Conservation (phyloP, 768 basidiomycete species). For the Boletus reticuloceps region DNA sequence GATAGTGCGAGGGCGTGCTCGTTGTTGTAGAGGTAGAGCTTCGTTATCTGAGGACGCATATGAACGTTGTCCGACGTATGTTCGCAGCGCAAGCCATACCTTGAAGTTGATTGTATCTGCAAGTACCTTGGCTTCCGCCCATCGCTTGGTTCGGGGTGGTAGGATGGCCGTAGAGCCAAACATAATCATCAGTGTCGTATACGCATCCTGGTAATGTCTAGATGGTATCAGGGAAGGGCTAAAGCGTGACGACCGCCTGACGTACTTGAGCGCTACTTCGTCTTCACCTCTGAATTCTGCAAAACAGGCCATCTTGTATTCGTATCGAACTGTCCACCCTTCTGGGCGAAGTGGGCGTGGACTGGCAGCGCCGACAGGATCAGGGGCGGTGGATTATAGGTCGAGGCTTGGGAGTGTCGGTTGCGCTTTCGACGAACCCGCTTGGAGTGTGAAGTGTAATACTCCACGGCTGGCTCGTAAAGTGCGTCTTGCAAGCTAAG, state of each 20-base stretch:
- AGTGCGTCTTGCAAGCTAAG: conserved; percentile 82
- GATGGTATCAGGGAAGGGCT: conserved; percentile 6
- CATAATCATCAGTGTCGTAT: conserved; percentile 79
- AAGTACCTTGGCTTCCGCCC: conserved; percentile 97
- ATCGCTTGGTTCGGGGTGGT: conserved; percentile 91
- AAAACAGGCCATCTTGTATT: conserved; percentile 97
- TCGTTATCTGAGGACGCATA: conserved; percentile 60
- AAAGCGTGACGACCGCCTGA: conserved; percentile 11
- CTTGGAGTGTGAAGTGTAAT: conserved; percentile 91
- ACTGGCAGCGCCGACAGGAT: conserved; percentile 38
- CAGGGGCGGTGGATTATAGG: conserved; percentile 47
- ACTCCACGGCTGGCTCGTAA: conserved; percentile 86
- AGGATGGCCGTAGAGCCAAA: conserved; percentile 84
- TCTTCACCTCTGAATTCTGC: conserved; percentile 93
- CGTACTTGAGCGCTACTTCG: conserved; percentile 88
- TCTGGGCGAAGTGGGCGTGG: conserved; percentile 70
- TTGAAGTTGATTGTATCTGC: conserved; percentile 93
- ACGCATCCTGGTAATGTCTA: conserved; percentile 95
- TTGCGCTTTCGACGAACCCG: conserved; percentile 89
- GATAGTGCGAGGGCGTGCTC: conserved; percentile 79
- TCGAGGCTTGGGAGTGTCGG: conserved; percentile 62
- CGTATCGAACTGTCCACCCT: conserved; percentile 96
- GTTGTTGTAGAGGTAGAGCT: conserved; percentile 88
- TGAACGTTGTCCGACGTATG: not conserved
- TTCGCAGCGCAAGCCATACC: conserved; percentile 38